Percentiles rank a stretch among this genome's conserved stretches.
These are phyloP conservation scores for Cladophialophora psammophila DNA, from an alignment of 2,329 filamentous ascomycete genomes.

Conservation along the genomic window DNA sequence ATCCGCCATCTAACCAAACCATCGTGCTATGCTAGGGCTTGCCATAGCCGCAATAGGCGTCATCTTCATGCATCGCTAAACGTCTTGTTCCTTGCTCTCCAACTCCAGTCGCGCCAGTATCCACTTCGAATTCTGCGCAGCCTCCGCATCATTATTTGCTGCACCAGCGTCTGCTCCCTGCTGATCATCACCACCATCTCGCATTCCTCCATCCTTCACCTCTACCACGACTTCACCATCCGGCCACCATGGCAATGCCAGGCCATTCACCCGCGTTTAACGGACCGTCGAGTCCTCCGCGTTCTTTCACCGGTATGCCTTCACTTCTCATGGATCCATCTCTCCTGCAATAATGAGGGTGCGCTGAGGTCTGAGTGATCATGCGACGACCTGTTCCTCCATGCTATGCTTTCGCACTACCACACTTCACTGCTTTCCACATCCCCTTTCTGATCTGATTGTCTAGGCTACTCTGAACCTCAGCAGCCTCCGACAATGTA, in stretches of 20 bases:
- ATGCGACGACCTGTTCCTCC: conserved; percentile 22
- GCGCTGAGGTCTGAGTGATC: not conserved
- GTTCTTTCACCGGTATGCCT: conserved; percentile 36
- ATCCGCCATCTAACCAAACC: not conserved
- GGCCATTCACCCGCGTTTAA: conserved; percentile 39
- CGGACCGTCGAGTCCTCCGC: conserved; percentile 36
- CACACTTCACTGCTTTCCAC: conserved; percentile 5
- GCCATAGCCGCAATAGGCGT: not conserved
- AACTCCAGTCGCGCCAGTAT: conserved; percentile 17
- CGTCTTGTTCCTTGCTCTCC: conserved; percentile 21
- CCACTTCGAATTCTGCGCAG: conserved; percentile 27
- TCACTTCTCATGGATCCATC: conserved; percentile 9
- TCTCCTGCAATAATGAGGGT: not conserved
- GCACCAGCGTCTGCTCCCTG: conserved; percentile 24
- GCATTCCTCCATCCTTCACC: conserved; percentile 14
- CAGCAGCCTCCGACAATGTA: conserved; percentile 36
- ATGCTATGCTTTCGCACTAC: conserved; percentile 5
- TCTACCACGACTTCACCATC: conserved; percentile 15
- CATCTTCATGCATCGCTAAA: conserved; percentile 15
- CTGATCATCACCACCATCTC: conserved; percentile 24
- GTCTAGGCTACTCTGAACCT: conserved; percentile 37
- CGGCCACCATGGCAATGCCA: conserved; percentile 37
- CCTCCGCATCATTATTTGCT: conserved; percentile 29
- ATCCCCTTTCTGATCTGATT: conserved; percentile 19
- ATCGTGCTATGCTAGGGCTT: not conserved